A percentile compares a stretch with the other conserved stretches of the same genome.
Conservation (phyloP, 2,329 filamentous ascomycete species). For the Boeremia lycopersici region DNA sequence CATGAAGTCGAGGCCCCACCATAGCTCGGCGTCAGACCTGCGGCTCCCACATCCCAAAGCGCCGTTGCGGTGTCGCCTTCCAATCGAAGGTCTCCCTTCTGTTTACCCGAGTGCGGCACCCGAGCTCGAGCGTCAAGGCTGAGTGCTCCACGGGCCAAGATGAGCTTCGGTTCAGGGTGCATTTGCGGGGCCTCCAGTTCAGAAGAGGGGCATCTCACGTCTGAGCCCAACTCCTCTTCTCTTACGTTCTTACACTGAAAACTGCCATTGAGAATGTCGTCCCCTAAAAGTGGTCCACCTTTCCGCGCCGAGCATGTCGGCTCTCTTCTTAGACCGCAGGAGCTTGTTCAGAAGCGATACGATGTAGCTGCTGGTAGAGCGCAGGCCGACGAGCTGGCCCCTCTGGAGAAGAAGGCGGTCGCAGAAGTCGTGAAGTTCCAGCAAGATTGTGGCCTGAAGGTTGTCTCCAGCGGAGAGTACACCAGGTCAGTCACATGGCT, state of each 20-base stretch:
- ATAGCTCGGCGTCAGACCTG: slow-evolving; percentile 19
- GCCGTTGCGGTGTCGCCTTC: slow-evolving; percentile 21
- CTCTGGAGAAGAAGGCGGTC: slow-evolving; percentile 69
- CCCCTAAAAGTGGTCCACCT: slow-evolving; percentile 55
- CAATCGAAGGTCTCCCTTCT: slow-evolving; percentile 23
- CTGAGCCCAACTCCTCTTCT: slow-evolving; percentile 5
- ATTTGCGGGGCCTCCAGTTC: slow-evolving; percentile 30
- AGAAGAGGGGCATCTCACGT: slow-evolving; percentile 28
- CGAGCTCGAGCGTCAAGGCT: slow-evolving; percentile 16
- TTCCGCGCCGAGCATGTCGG: slow-evolving; percentile 77
- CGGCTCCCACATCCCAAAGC: slow-evolving; percentile 28
- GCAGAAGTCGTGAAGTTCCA: slow-evolving; percentile 69
- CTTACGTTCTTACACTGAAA: slow-evolving; percentile 1
- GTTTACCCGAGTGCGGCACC: slow-evolving; percentile 18
- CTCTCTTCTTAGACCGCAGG: slow-evolving; percentile 69
- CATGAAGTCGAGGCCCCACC: slow-evolving; percentile 26
- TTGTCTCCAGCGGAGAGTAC: slow-evolving; percentile 74
- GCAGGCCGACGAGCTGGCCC: slow-evolving; percentile 52
- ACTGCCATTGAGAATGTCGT: slow-evolving; percentile 42
- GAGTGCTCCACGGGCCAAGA: slow-evolving; percentile 15
- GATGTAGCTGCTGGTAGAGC: slow-evolving; percentile 59
- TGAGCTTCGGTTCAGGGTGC: slow-evolving; percentile 22
- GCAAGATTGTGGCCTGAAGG: slow-evolving; percentile 65
- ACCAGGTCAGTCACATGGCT: slow-evolving; percentile 32
- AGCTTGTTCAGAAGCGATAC: slow-evolving; percentile 65